Base-by-base conservation (phyloP, 2,329 filamentous ascomycete genomes). In the Pyrenochaeta sp. region DNA sequence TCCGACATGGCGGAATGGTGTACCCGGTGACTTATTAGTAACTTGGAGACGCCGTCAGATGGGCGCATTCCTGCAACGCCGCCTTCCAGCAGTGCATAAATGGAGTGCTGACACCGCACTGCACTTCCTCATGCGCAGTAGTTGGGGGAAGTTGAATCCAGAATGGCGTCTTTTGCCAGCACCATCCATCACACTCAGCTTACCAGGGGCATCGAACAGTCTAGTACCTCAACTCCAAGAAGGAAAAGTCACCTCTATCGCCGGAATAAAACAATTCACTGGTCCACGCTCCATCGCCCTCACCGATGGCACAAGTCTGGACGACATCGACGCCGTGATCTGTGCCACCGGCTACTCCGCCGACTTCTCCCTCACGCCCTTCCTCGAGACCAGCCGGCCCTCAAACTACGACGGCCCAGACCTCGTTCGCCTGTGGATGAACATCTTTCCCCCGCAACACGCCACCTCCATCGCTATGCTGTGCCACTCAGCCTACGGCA, bases 261-360 rank as follows among this genome's bases (percentile, higher is more conserved):
- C 57, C 15, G 51, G 51, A 8, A 53, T 67, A 30, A 55, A 52
- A 11, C 46, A 48, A 27, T 60, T 68, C 41, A 48, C 45, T 3
- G 63, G 61, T 3, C 46, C 59, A 4, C 41, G 43, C 6, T 53
- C 46, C 3, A 45, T 71, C 8, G 58, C 68, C 36, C 49, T 72
- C 8, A 46, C 53, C 7, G 61, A 69, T 40, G 68, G 67, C 1
- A 60, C 55, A 4, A 43, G 58, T 7, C 48, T 72, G 11, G 48
- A 61, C 11, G 55, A 65, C 20, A 56, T 72, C 19, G 65, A 71
- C 40, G 60, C 60, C 8, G 63, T 73, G 19, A 63, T 72, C 28
- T 71, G 56, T 41, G 69, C 67, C 41, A 73, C 69, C 7, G 69
- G 69, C 29, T 72, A 72, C 48, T 41, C 53, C n/a, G 48, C 65